Evolutionary conservation across 352 stramenopile genomes (phyloP), one percentile per base, ranked within the genome.

Genomic region (Pythium monospermum): DNA sequence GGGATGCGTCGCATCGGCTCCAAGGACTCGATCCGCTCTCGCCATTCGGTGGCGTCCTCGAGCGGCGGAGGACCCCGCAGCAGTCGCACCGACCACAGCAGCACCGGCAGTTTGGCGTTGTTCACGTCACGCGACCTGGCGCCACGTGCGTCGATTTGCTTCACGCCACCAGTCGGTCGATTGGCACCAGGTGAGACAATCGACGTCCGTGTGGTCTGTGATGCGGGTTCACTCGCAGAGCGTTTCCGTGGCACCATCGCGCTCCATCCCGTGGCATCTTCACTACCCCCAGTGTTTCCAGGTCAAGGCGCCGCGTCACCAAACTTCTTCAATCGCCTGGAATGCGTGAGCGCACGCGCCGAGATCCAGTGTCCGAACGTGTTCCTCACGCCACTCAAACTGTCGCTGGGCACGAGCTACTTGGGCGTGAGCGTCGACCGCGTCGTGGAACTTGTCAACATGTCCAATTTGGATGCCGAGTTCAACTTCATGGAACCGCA

Each of bases 361-460:
- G 77, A 90, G 56, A 88, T 93, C 53, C 79, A 93, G 30, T 79
- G 68, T 10, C 79, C 82, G 5, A 87, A 84, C 37, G 78, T 91
- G 1, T 91, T 78, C 49, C 60, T 93, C 6, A 70, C 76, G 15
- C 68, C 79, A 1, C 69, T 69, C 0, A 62, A 65, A 25, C 33
- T 91, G 12, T 21, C 64, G 1, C 49, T 90, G 0, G 79, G 79
- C 21, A 78, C 79, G 5, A 88, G 75, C 6, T 93, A 89, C 53
- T 51, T 90, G 32, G 73, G 73, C 4, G 75, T 89, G 18, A 45
- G 63, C 6, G 69, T 85, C 15, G 66, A 60, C 1, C 53, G 70
- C 12, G 74, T 58, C 0, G 27, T 90, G 37, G 38, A 78, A 23
- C 69, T 93, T n/a, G 53, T 88, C 15, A 93, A 93, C 32, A 67